Conservation (phyloP, 352 stramenopile species). For the Phytophthora aleatoria region DNA sequence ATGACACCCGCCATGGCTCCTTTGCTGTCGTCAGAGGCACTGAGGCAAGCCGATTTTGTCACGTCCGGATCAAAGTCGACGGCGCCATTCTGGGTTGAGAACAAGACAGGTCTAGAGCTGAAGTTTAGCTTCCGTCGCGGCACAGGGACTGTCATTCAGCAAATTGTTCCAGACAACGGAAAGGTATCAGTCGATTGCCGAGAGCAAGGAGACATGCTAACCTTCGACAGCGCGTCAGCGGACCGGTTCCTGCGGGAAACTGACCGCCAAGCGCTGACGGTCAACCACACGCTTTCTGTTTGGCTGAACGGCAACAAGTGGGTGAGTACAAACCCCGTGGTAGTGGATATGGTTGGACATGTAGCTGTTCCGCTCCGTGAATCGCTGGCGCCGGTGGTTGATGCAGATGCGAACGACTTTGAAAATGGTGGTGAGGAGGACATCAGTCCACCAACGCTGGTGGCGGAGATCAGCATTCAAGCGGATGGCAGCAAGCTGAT, state of each 20-base stretch:
- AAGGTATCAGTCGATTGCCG: conserved; percentile 86
- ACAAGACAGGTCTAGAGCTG: conserved; percentile 80
- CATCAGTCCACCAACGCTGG: conserved; percentile 68
- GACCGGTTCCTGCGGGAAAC: conserved; percentile 78
- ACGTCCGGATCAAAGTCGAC: conserved; percentile 87
- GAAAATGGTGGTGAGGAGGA: conserved; percentile 57
- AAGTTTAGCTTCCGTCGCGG: conserved; percentile 90
- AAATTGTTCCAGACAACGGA: conserved; percentile 63
- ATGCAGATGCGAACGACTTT: conserved; percentile 37
- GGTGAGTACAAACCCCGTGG: conserved; percentile 85
- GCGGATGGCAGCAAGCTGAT: conserved; percentile 89
- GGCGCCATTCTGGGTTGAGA: conserved; percentile 90
- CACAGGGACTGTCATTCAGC: conserved; percentile 79
- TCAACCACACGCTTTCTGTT: conserved; percentile 88
- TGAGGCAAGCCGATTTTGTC: conserved; percentile 87
- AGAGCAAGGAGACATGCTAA: conserved; percentile 87
- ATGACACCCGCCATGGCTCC: conserved; percentile 88
- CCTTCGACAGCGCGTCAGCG: conserved; percentile 81
- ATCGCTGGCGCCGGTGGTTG: conserved; percentile 24
- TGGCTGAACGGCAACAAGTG: conserved; percentile 88
- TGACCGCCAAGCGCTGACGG: conserved; percentile 75
- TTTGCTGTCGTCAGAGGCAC: conserved; percentile 75
- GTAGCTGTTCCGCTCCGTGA: conserved; percentile 81
- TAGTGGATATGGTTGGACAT: conserved; percentile 89
- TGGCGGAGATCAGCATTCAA: conserved; percentile 88